Conservation (phyloP, 2,329 filamentous ascomycete genomes). For the Hawksworthiomyces lignivorus region DNA sequence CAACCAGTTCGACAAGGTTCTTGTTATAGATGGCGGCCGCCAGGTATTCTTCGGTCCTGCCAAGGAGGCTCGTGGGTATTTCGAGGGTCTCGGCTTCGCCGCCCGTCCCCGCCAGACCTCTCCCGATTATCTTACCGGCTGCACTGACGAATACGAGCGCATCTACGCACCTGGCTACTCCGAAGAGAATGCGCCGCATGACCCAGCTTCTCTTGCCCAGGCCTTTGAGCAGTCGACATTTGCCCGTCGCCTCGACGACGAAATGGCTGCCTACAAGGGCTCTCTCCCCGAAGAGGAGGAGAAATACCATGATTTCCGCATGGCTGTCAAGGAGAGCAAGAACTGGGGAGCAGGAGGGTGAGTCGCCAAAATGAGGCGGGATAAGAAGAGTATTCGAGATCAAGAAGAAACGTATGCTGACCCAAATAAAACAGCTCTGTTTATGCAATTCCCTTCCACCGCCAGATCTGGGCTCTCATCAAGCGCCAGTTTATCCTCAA, state of each 20-base stretch:
- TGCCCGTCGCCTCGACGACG: constrained; percentile 47
- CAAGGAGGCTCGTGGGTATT: constrained; percentile 61
- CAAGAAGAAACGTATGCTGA: neutral
- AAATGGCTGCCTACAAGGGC: constrained; percentile 64
- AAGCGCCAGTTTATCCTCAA: constrained; percentile 80
- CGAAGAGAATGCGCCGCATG: constrained; percentile 59
- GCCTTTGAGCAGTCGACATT: constrained; percentile 62
- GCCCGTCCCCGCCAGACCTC: constrained; percentile 71
- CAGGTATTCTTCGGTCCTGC: constrained; percentile 70
- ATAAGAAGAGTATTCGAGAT: neutral
- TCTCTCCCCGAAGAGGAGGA: constrained; percentile 56
- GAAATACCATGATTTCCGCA: constrained; percentile 66
- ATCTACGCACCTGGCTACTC: constrained; percentile 64
- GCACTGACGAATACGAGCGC: constrained; percentile 77
- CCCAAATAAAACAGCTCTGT: constrained; percentile 53
- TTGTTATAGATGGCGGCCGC: constrained; percentile 69
- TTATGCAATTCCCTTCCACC: constrained; percentile 74
- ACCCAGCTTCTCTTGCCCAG: constrained; percentile 55
- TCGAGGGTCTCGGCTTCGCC: constrained; percentile 68
- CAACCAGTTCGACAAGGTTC: constrained; percentile 71
- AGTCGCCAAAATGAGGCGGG: neutral
- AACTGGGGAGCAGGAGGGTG: constrained; percentile 50
- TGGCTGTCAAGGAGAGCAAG: constrained; percentile 71
- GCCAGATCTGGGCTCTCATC: constrained; percentile 77
- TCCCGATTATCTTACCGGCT: constrained; percentile 74